Base-by-base conservation (phyloP, 441 rosid genomes). In the Erodium texanum region DNA sequence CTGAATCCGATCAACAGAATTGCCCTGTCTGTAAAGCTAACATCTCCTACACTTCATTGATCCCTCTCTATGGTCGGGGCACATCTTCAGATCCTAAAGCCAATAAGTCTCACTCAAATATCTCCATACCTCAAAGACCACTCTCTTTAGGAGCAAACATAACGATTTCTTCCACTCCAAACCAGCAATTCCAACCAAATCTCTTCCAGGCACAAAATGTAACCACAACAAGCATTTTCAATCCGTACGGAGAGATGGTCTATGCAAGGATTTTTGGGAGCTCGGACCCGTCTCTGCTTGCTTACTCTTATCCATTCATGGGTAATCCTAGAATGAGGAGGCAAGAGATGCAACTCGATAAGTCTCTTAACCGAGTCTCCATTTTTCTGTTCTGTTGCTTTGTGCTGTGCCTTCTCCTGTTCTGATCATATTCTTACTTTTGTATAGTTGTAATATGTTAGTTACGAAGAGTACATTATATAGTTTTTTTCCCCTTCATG, bases 11-110 rank as follows among this genome's bases (percentile, higher is more conserved):
- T 27, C 73, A 73, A 65, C 83, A 52, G 65, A 79, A 76, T 54
- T 87, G 92, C 66, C 92, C 92, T 0, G 87, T 87, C 14, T 87
- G 92, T 77, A 87, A 87, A 78, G 68, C 92, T 0, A 64, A 73
- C n/a, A 77, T 85, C 29, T 81, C 89, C 0, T 72, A 74, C 22
- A 61, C 82, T 65, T 80, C 89, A 2, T 54, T 87, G 78, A 82
- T 87, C 64, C 92, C 92, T 5, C 82, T 87, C 1, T 87, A 85
- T 54, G 87, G 89, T 66, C 83, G 80, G 19, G 88, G 92, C 24
- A 34, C 58, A 68, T 65, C 80, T 67, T 70, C 78, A 1, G 66
- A 68, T 3, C 66, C 75, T 0, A 63, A 71, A 19, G 43, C 70
- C 64, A 54, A 75, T 62, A 75, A 62, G 24, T 58, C 64, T 16